Evolutionary conservation across 768 basidiomycete species (phyloP), one percentile per base, ranked within the genome.

Genomic region (Collybia sp.): DNA sequence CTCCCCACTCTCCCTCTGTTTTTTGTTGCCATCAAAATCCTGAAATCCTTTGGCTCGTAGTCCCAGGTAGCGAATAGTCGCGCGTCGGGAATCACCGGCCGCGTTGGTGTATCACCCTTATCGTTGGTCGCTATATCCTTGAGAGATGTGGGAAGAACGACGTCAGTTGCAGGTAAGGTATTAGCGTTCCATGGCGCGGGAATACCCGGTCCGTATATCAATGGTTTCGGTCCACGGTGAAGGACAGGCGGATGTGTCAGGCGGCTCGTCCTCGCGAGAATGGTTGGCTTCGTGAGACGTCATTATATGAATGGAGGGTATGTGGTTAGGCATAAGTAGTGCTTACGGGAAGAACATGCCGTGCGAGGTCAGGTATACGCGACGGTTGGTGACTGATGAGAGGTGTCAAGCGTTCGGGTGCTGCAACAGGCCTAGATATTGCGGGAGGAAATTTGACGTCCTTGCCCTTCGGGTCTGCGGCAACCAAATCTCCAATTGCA

Each of bases 181-280:
- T 68, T 67, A 6, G 71, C 60, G 48, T 80, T 79, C 76, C 78
- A 80, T 6, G 77, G 73, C 25, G 78, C 78, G 17, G 74, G 68
- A 30, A 75, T 62, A 4, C 76, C 75, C 2, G 49, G 46, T 1
- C 78, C 78, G 45, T 80, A 79, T 16, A 67, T 63, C 20, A 79
- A 62, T 8, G 69, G 62, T 51, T 73, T 75, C 17, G 59, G 49
- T 5, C 72, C 79, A 12, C 83, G 77, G 40, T 74, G 67, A 31
- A 89, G 71, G 1, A 80, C 72, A 0, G 82, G 76, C 2, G 88
- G 88, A 54, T 88, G 85, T 0, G 70, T 62, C 12, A 91, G 69
- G 3, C 82, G 77, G 8, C 75, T 80, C 10, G 82, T 79, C 15
- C 88, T 78, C 9, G 72, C 62, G 39, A 78, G 59, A 32, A 87